These are phyloP conservation scores for Maudiozyma saulgeensis DNA, from an alignment of 805 yeast species.

Conservation along the genomic window DNA sequence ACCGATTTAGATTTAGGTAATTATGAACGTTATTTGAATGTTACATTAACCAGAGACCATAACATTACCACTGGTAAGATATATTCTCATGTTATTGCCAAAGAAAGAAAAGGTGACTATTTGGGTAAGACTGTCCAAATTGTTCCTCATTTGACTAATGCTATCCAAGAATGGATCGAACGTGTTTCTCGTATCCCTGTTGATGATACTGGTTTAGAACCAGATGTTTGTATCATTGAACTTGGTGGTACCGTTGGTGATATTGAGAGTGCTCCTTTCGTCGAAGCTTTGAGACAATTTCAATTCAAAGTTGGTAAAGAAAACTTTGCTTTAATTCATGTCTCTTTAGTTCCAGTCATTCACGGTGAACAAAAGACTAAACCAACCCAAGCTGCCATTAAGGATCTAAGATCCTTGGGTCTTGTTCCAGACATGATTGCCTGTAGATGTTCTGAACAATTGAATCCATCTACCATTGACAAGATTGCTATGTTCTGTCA, in stretches of 20 bases:
- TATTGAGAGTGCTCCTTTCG: conserved; percentile 96
- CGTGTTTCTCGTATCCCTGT: conserved; percentile 86
- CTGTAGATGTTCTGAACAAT: conserved; percentile 82
- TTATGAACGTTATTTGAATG: conserved; percentile 92
- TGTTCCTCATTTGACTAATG: conserved; percentile 95
- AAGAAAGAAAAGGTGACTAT: conserved; percentile 93
- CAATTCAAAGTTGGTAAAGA: conserved; percentile 94
- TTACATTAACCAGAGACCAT: conserved; percentile 87
- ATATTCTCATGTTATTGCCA: conserved; percentile 86
- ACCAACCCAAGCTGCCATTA: conserved; percentile 98
- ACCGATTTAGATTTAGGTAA: conserved; percentile 97
- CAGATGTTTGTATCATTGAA: conserved; percentile 94
- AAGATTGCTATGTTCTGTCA: conserved; percentile 99
- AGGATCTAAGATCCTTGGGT: conserved; percentile 91
- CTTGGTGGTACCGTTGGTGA: conserved; percentile 99
- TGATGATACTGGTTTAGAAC: conserved; percentile 76
- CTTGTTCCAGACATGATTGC: conserved; percentile 95
- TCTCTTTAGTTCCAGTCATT: conserved; percentile 92
- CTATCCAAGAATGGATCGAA: conserved; percentile 98
- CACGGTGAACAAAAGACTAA: conserved; percentile 98
- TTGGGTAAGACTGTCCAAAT: conserved; percentile 99
- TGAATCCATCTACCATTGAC: conserved; percentile 78
- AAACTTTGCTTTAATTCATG: conserved; percentile 92
- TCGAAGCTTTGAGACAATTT: conserved; percentile 97
- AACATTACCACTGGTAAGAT: conserved; percentile 98